Evolutionary conservation across 495 filamentous ascomycete genomes (phyloP), one percentile per base, ranked within the genome.

Genomic region (Xylaria palmicola): DNA sequence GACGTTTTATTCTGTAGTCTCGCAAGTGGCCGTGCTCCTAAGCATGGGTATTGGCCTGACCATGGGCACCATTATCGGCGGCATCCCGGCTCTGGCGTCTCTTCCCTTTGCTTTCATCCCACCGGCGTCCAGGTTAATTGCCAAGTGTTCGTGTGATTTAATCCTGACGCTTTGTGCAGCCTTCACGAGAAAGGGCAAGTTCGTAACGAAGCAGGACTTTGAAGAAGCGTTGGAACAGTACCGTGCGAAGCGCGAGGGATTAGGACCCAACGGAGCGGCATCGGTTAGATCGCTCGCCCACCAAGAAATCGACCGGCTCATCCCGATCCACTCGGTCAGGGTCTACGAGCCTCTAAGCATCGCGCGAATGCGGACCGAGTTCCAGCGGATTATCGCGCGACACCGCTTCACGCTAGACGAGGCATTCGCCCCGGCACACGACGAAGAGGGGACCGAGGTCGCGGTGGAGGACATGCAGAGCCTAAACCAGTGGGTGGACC

Each of bases 101-200:
- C 17, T 61, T 6, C 59, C 59, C n/a, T 61, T 61, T n/a, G 59
- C 59, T 26, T 61, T 45, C 36, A 61, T 61, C 40, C 59, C 59
- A 41, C 59, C 59, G 6, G 59, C 59, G 13, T 53, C 59, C 3
- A 52, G 59, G 24, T 15, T 61, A 15, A 61, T 61, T 10, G 41
- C 27, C 36, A 61, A 61, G 22, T 61, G 59, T 32, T 54, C 59
- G 3, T 61, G 59, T 8, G 59, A 61, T 24, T 22, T 61, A 0
- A 40, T 55, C 26, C 59, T 61, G 29, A 55, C 49, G 0, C 41
- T 61, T 10, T 39, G 39, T 6, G 59, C 59, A 6, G 59, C 59
- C 27, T 61, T 61, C 39, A 55, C 49, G 4, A 45, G 50, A 26
- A 60, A 61, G 30, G 59, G 59, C 5, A 61, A 48, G 41, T 61